These are phyloP conservation scores for Pyricularia sp. DNA, from an alignment of 2,329 filamentous ascomycete species.

Conservation along the genomic window DNA sequence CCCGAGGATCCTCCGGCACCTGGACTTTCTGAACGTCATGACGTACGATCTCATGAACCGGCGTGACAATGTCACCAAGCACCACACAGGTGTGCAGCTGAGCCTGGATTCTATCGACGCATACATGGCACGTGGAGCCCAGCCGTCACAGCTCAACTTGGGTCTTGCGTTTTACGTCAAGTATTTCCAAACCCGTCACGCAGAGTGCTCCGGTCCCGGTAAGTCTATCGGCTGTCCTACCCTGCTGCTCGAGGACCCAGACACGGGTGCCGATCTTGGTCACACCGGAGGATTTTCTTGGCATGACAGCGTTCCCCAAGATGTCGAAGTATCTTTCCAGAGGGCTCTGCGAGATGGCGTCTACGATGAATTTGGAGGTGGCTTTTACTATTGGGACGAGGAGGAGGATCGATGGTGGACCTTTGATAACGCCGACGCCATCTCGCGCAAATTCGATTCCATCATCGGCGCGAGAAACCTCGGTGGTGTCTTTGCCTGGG, in stretches of 20 bases:
- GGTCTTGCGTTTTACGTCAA: constrained; percentile 64
- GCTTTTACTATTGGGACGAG: constrained; percentile 60
- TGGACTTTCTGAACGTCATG: constrained; percentile 66
- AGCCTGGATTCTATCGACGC: constrained; percentile 46
- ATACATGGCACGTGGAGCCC: constrained; percentile 49
- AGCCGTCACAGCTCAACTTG: constrained; percentile 48
- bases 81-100: constrained; percentile 50
- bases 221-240: constrained; percentile 49
- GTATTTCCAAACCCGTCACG: constrained; percentile 48
- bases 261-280: constrained; percentile 49
- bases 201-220: constrained; percentile 18
- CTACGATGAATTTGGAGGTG: constrained; percentile 50
- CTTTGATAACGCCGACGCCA: constrained; percentile 56
- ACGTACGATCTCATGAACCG: constrained; percentile 67
- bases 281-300: constrained; percentile 46
- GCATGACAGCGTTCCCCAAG: constrained; percentile 42
- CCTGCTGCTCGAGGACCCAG: constrained; percentile 46
- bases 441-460: constrained; percentile 50
- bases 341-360: constrained; percentile 41
- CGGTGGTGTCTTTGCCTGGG: constrained; percentile 70
- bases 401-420: constrained; percentile 59
- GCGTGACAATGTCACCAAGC: constrained; percentile 54
- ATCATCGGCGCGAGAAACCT: constrained; percentile 47
- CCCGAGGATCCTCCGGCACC: constrained; percentile 45
- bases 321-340: constrained; percentile 47